phyloP scores from a whole-genome alignment of 2,329 filamentous ascomycete species.

The Fusarium protoensiforme region DNA sequence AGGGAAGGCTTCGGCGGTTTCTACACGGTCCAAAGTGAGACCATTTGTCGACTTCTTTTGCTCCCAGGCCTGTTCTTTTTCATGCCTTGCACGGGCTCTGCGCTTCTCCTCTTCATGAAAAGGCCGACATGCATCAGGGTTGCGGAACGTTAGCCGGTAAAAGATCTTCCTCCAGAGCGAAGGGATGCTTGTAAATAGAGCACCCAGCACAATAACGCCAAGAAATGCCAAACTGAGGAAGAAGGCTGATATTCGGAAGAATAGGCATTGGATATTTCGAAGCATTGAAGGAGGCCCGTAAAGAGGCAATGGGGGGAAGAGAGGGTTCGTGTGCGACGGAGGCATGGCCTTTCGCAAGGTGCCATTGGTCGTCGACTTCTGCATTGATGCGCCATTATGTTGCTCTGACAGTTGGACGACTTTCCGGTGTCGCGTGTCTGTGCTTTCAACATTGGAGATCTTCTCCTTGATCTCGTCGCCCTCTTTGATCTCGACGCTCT shows the following conservation, averaged over 20 bases:
- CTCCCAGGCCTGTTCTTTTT: conserved; percentile 73
- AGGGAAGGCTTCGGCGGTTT: conserved; percentile 66
- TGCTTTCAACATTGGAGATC: conserved; percentile 46
- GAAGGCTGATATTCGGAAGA: conserved; percentile 76
- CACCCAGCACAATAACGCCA: conserved; percentile 77
- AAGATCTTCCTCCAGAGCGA: conserved; percentile 60
- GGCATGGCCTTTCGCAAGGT: conserved; percentile 64
- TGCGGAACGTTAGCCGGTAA: conserved; percentile 64
- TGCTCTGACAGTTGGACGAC: conserved; percentile 40
- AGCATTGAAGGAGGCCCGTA: conserved; percentile 79
- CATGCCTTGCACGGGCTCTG: conserved; percentile 65
- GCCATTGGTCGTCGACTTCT: conserved; percentile 59
- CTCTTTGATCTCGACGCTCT: conserved; percentile 41
- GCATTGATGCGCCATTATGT: conserved; percentile 49
- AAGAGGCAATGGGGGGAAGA: conserved; percentile 86
- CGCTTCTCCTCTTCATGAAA: conserved; percentile 80
- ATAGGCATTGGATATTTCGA: conserved; percentile 72
- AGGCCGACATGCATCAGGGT: conserved; percentile 70
- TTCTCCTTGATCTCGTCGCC: conserved; percentile 41
- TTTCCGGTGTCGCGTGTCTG: conserved; percentile 38
- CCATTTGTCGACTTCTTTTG: conserved; percentile 52
- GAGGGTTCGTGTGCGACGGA: conserved; percentile 77
- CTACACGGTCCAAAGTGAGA: conserved; percentile 55
- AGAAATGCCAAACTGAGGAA: conserved; percentile 84
- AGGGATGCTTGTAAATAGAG: conserved; percentile 75